A percentile compares a stretch with the other conserved stretches of the same genome.
Evolutionary conservation across 495 filamentous ascomycete species (phyloP).

Genomic region (Penicillium fimorum): DNA sequence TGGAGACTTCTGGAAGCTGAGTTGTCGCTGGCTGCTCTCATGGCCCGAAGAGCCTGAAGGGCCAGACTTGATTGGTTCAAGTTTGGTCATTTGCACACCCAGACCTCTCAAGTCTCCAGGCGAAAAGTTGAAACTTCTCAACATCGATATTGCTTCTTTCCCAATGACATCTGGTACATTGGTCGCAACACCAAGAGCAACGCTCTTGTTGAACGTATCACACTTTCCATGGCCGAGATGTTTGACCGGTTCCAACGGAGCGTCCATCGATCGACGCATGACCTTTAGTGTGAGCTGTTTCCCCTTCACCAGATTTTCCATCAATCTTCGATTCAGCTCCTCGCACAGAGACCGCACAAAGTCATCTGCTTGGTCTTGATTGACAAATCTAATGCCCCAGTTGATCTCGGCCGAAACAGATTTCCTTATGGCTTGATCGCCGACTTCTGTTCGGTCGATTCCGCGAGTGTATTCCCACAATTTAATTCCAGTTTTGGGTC

Average conservation of each 20-base stretch:
- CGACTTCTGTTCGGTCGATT: slow-evolving; percentile 83
- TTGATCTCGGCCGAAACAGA: slow-evolving; percentile 96
- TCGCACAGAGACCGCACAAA: slow-evolving; percentile 80
- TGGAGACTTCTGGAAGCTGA: slow-evolving; percentile 55
- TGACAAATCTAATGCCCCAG: slow-evolving; percentile 95
- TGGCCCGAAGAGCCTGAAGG: slow-evolving; percentile 28
- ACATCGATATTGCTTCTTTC: slow-evolving; percentile 77
- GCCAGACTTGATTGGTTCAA: slow-evolving; percentile 69
- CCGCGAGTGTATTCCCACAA: slow-evolving; percentile 89
- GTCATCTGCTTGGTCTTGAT: slow-evolving; percentile 82
- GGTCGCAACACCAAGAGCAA: slow-evolving; percentile 77
- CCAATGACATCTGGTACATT: slow-evolving; percentile 66
- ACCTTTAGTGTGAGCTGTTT: slow-evolving; percentile 89
- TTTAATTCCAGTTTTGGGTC: slow-evolving; percentile 89
- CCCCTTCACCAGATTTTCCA: slow-evolving; percentile 81
- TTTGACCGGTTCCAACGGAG: slow-evolving; percentile 88
- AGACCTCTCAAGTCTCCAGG: slow-evolving; percentile 88
- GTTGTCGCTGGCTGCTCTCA: slow-evolving; percentile 62
- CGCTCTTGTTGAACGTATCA: slow-evolving; percentile 86
- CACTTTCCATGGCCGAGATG: slow-evolving; percentile 95
- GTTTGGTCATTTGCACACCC: slow-evolving; percentile 86
- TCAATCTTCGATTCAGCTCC: slow-evolving; percentile 75
- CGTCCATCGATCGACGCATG: slow-evolving; percentile 81
- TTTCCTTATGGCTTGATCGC: slow-evolving; percentile 75
- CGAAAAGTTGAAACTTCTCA: slow-evolving; percentile 77